phyloP scores from a whole-genome alignment of 2,329 filamentous ascomycete species.

The Calonectria multiphialidica region DNA sequence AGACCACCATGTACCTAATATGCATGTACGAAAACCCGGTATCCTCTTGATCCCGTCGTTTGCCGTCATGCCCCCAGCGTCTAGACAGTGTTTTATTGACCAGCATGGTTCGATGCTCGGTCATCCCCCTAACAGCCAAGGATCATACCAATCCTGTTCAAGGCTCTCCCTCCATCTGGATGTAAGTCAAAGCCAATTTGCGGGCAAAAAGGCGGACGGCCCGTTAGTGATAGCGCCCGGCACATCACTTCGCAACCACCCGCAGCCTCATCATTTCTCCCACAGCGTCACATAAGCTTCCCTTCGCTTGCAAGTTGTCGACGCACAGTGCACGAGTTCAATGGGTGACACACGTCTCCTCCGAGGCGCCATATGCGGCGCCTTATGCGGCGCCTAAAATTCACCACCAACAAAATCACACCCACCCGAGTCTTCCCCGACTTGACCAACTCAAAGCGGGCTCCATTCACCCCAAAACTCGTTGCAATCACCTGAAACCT shows the following conservation, averaged over 20 bases:
- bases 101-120: constrained; percentile 25
- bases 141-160: constrained; percentile 18
- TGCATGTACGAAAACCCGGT: neutral
- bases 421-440: constrained; percentile 22
- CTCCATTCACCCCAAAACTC: constrained; percentile 17
- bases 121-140: constrained; percentile 9
- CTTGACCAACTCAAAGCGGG: neutral
- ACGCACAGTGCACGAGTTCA: constrained; percentile 23
- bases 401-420: constrained; percentile 17
- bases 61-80: constrained; percentile 5
- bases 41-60: neutral
- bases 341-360: constrained; percentile 6
- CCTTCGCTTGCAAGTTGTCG: constrained; percentile 9
- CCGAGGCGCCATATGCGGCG: constrained; percentile 26
- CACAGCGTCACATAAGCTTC: constrained; percentile 4
- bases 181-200: constrained; percentile 13
- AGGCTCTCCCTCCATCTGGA: constrained; percentile 3
- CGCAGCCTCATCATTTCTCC: neutral
- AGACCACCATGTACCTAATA: neutral
- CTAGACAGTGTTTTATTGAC: constrained; percentile 5
- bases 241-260: neutral
- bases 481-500: constrained; percentile 26
- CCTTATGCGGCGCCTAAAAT: constrained; percentile 23
- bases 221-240: constrained; percentile 1
- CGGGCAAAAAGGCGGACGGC: neutral